These are phyloP conservation scores for Xerocomus potaroensis DNA, from an alignment of 768 basidiomycete species.

Conservation along the genomic window DNA sequence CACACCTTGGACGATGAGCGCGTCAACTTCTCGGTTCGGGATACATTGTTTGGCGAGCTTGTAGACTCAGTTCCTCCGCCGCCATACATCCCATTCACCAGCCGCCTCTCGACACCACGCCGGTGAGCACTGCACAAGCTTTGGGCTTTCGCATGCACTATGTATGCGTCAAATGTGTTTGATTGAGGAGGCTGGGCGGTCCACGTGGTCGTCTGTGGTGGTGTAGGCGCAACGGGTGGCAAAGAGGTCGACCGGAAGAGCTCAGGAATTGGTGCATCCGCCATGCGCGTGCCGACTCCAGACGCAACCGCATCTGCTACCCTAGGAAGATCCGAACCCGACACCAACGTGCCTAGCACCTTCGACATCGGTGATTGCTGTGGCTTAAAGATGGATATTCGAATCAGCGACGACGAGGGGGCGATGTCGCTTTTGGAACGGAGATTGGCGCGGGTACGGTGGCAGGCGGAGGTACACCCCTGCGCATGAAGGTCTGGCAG, in stretches of 20 bases:
- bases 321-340: constrained; percentile 53
- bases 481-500: constrained; percentile 59
- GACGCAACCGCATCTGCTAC: constrained; percentile 46
- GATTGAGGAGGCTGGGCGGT: not conserved
- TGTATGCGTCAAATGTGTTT: not conserved
- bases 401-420: constrained; percentile 36
- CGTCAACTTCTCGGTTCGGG: constrained; percentile 60
- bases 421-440: constrained; percentile 27
- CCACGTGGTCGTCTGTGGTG: not conserved
- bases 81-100: constrained; percentile 42
- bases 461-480: constrained; percentile 40
- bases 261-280: constrained; percentile 41
- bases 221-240: constrained; percentile 11
- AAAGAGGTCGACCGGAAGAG: constrained; percentile 43
- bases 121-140: constrained; percentile 30
- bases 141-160: constrained; percentile 3
- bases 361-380: constrained; percentile 47
- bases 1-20: constrained; percentile 57
- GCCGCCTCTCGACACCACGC: constrained; percentile 23
- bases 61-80: constrained; percentile 51
- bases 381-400: constrained; percentile 38
- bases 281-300: constrained; percentile 20
- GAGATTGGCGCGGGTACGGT: constrained; percentile 20
- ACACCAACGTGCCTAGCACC: constrained; percentile 54
- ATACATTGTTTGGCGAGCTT: constrained; percentile 51